phyloP scores from a whole-genome alignment of 2,329 filamentous ascomycete genomes.

The Endocalyx cinctus region DNA sequence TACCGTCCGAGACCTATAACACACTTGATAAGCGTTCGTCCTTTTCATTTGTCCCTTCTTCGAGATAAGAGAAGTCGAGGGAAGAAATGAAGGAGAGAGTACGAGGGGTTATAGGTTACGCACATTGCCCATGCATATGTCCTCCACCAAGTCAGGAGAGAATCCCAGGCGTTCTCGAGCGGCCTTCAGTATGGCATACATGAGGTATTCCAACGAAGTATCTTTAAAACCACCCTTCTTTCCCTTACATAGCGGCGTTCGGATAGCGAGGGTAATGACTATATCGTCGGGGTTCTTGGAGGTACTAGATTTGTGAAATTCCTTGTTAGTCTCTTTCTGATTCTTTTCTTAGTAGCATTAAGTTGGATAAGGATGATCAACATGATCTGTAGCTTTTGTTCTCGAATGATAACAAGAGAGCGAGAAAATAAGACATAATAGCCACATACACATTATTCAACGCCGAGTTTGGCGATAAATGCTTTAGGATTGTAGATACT shows the following conservation, averaged over 20 bases:
- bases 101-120: slow-evolving; percentile 20
- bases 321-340: slow-evolving; percentile 3
- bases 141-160: slow-evolving; percentile 77
- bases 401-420: slow-evolving; percentile 2
- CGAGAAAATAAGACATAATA: too few relatives aligned
- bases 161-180: slow-evolving; percentile 68
- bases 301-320: slow-evolving; percentile 51
- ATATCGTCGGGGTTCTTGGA: slow-evolving; percentile 94
- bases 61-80: too few relatives aligned
- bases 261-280: slow-evolving; percentile 88
- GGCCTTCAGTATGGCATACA: slow-evolving; percentile 78
- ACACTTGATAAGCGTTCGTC: too few relatives aligned
- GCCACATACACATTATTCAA: slow-evolving; percentile 70
- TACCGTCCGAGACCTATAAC: slow-evolving; percentile 69
- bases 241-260: slow-evolving; percentile 84
- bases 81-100: neutral
- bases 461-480: slow-evolving; percentile 70
- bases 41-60: too few relatives aligned
- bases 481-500: slow-evolving; percentile 81
- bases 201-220: slow-evolving; percentile 78
- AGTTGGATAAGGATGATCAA: too few relatives aligned
- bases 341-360: neutral
- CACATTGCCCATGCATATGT: slow-evolving; percentile 91
- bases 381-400: too few relatives aligned
- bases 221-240: slow-evolving; percentile 95